Evolutionary conservation across 108 stramenopile genomes (phyloP).

Genomic region (Pseudonitzschia delicatissima): DNA sequence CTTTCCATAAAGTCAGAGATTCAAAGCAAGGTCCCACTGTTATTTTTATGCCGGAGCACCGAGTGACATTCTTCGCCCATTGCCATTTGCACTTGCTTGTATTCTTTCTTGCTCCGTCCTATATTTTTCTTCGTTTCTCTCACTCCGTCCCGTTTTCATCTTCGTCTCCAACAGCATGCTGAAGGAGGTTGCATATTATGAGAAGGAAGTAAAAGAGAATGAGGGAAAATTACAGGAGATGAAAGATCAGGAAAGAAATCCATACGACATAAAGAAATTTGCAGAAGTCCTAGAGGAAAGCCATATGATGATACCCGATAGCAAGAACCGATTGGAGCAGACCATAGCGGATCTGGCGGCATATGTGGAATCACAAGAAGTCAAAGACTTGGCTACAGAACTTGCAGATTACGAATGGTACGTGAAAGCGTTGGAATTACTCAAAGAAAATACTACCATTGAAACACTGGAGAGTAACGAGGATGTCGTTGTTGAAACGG

Average conservation of each 20-base stretch:
- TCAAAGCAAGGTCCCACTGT: too few species aligned
- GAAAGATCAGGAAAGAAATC: slow-evolving; percentile 62
- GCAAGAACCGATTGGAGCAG: slow-evolving; percentile 48
- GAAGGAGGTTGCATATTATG: slow-evolving; percentile 75
- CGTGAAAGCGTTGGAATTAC: slow-evolving; percentile 20
- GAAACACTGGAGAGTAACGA: background rate
- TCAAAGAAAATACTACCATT: slow-evolving; percentile 5
- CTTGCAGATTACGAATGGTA: slow-evolving; percentile 25
- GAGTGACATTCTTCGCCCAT: background rate
- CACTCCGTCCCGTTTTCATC: background rate
- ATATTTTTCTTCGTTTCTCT: background rate
- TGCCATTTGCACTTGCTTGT: too few species aligned
- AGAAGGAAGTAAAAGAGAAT: slow-evolving; percentile 70
- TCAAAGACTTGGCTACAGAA: background rate
- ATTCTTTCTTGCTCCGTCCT: background rate
- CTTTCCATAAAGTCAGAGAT: too few species aligned
- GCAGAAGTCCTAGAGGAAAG: slow-evolving; percentile 77
- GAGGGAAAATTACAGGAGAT: slow-evolving; percentile 64
- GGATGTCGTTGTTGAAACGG: slow-evolving; percentile 25
- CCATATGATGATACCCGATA: slow-evolving; percentile 85
- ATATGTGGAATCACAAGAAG: slow-evolving; percentile 33
- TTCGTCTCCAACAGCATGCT: slow-evolving; percentile 39
- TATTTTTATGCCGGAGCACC: background rate
- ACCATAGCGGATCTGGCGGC: slow-evolving; percentile 57
- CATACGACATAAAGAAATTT: slow-evolving; percentile 84